Evolutionary conservation across 2,329 filamentous ascomycete species (phyloP).

Genomic region (Aspergillus jensenii): DNA sequence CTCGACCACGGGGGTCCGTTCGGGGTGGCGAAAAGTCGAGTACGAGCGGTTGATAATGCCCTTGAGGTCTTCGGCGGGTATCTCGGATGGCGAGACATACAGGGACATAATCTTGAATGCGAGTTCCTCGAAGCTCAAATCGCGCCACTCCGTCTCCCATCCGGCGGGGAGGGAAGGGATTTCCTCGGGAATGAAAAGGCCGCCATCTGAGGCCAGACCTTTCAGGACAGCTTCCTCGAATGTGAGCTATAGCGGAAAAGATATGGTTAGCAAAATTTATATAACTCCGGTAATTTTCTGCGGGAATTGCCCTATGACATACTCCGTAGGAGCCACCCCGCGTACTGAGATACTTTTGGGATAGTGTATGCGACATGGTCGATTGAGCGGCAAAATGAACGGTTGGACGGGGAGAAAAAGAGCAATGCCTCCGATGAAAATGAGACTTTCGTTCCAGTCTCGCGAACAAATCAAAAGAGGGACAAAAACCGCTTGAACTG

Average conservation of each 20-base stretch:
- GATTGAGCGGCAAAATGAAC: neutral
- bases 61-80: conserved; percentile 76
- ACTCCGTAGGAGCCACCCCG: conserved; percentile 34
- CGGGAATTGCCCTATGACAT: conserved; percentile 7
- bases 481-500: neutral
- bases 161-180: conserved; percentile 23
- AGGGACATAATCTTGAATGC: conserved; percentile 76
- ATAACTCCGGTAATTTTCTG: neutral
- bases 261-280: conserved; percentile 10
- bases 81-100: conserved; percentile 82
- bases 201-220: conserved; percentile 81
- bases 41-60: conserved; percentile 83
- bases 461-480: neutral
- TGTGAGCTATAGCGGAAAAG: conserved; percentile 53
- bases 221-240: conserved; percentile 92
- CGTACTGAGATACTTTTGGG: conserved; percentile 35
- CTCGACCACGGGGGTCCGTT: conserved; percentile 77
- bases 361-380: conserved; percentile 28
- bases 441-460: neutral
- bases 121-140: conserved; percentile 26
- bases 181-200: conserved; percentile 79
- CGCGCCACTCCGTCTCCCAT: conserved; percentile 27
- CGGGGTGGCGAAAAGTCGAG: conserved; percentile 77
- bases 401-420: neutral
- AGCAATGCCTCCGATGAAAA: neutral